Conservation (phyloP, 257 asterid species). For the Nicotiana tomentosiformis region DNA sequence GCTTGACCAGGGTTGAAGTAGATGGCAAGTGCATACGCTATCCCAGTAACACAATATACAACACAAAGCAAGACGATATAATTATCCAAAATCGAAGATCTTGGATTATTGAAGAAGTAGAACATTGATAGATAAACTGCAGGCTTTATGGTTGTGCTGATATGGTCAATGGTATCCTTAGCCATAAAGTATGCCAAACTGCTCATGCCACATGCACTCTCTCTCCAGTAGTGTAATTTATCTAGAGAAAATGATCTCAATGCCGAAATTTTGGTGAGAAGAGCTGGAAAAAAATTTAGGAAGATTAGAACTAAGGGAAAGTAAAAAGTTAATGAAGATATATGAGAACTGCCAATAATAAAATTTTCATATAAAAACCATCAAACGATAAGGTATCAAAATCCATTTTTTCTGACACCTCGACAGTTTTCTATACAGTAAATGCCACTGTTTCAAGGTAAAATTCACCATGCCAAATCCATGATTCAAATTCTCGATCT, state of each 20-base stretch:
- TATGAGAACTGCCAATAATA: neutral
- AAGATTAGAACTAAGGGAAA: neutral
- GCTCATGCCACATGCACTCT: slow-evolving; percentile 95
- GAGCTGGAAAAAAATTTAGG: slow-evolving; percentile 39
- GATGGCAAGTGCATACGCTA: slow-evolving; percentile 87
- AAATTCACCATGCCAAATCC: neutral
- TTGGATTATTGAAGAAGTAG: slow-evolving; percentile 96
- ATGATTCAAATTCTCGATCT: neutral
- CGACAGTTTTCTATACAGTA: neutral
- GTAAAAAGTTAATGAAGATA: neutral
- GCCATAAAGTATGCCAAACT: slow-evolving; percentile 90
- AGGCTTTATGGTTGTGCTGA: slow-evolving; percentile 76
- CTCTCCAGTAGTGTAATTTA: slow-evolving; percentile 97
- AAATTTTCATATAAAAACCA: neutral
- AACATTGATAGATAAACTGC: slow-evolving; percentile 94
- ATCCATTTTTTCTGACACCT: neutral
- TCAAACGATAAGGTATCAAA: neutral
- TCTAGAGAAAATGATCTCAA: slow-evolving; percentile 85
- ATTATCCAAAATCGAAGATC: slow-evolving; percentile 70
- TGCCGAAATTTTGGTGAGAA: slow-evolving; percentile 83
- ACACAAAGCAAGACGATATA: slow-evolving; percentile 71
- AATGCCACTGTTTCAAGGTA: neutral
- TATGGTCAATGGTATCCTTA: slow-evolving; percentile 87
- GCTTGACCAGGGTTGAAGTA: slow-evolving; percentile 86
- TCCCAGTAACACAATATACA: slow-evolving; percentile 94